Base-by-base conservation (phyloP, 129 eudicot genomes). In the Lactuca sativa region DNA sequence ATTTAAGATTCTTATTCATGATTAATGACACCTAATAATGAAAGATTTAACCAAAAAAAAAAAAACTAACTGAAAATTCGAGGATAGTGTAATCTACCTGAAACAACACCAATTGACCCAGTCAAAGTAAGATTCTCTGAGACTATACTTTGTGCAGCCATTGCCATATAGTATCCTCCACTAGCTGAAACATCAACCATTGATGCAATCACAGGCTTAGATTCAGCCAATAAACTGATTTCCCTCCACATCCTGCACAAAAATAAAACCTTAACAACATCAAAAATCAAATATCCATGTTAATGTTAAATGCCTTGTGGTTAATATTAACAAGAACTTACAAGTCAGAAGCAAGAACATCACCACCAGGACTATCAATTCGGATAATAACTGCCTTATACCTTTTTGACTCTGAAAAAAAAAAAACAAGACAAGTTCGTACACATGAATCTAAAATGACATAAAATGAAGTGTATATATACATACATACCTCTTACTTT, bases 121-220 rank as follows among this genome's bases (percentile, higher is more conserved):
- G 97, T 92, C 59, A 92, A 66, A 17, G 97, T 92, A 59, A 92
- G 96, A 62, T 80, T 81, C 78, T 92, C 97, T 0, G 97, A 82
- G 67, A 92, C 88, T 58, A 92, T 88, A 55, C 86, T 21, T 4
- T 75, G 77, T 15, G 96, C 88, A 30, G 87, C 97, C 97, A 92
- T 92, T 13, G 97, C 96, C 97, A 92, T 92, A 75, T 86, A 88
- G 66, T 92, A 92, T 82, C 97, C 97, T 71, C 97, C 97, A 69
- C 97, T 92, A 65, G 96, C 97, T 64, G 97, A 96, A 15, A 86
- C 84, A 80, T 92, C 97, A 68, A 76, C 86, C 97, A 92, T 86
- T 51, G 97, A 92, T 79, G 96, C 97, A 54, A 92, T 41, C n/a
- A 92, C 97, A 61, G 97, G 97, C 72, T 78, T 86, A 33, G 82